Percentiles rank a stretch among this genome's conserved stretches.
Evolutionary conservation across 768 basidiomycete species (phyloP).

Genomic region (Lactarius sp.): DNA sequence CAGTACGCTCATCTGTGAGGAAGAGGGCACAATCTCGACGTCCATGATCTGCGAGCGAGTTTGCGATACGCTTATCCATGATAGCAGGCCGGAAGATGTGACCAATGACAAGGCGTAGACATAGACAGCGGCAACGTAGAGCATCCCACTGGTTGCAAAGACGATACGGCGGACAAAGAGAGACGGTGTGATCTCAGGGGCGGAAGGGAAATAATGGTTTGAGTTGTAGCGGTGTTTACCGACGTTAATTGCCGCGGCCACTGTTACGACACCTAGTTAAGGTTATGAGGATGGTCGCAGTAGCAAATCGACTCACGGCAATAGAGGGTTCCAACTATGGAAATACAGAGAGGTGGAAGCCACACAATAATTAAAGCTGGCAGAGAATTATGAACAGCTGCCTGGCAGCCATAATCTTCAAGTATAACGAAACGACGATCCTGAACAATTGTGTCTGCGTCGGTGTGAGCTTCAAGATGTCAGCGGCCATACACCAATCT

Average conservation of each 20-base stretch:
- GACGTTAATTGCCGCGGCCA: conserved; percentile 19
- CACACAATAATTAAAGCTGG: conserved; percentile 24
- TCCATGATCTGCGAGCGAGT: conserved; percentile 14
- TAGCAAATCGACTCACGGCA: conserved; percentile 16
- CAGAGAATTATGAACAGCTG: conserved; percentile 21
- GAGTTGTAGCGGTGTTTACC: conserved; percentile 18
- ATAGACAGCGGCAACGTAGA: conserved; percentile 19
- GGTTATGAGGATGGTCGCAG: not conserved
- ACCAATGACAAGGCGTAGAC: conserved; percentile 10
- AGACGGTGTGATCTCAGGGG: conserved; percentile 17
- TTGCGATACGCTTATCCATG: conserved; percentile 21
- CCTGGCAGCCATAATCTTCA: conserved; percentile 25
- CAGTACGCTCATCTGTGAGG: conserved; percentile 1
- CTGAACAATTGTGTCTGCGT: conserved; percentile 24
- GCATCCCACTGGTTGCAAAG: conserved; percentile 17
- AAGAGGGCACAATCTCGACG: conserved; percentile 9
- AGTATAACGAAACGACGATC: conserved; percentile 24
- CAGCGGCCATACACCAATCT: not conserved
- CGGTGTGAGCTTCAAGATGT: not conserved
- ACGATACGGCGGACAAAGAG: conserved; percentile 19
- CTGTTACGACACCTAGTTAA: conserved; percentile 9
- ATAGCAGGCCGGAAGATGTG: conserved; percentile 16
- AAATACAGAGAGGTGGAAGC: conserved; percentile 24
- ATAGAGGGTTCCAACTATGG: conserved; percentile 16
- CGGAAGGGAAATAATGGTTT: conserved; percentile 8